Conservation (phyloP, 345 rosid genomes). For the Murraya koenigii region DNA sequence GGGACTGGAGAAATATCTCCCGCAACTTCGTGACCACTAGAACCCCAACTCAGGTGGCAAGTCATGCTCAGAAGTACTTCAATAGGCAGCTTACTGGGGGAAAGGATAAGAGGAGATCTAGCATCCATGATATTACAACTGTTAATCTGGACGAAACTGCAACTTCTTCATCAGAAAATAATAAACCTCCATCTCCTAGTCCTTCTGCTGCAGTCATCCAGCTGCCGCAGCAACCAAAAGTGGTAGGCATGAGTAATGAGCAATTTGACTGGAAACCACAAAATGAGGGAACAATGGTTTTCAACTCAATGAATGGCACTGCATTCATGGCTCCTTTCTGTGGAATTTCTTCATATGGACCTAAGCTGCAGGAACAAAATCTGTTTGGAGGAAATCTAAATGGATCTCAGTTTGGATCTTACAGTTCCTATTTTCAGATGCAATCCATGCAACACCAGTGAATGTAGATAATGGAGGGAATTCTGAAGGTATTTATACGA, state of each 20-base stretch:
- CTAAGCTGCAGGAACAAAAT: slow-evolving; percentile 61
- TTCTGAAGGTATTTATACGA: slow-evolving; percentile 21
- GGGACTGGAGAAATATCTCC: slow-evolving; percentile 98
- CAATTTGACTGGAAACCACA: slow-evolving; percentile 39
- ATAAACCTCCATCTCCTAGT: slow-evolving; percentile 34
- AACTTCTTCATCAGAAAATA: slow-evolving; percentile 39
- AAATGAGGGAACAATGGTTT: slow-evolving; percentile 34
- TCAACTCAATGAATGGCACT: slow-evolving; percentile 33
- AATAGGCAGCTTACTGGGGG: slow-evolving; percentile 89
- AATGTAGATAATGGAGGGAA: slow-evolving; percentile 14
- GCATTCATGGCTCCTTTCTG: slow-evolving; percentile 37
- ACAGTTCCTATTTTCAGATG: slow-evolving; percentile 36
- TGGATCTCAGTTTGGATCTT: slow-evolving; percentile 53
- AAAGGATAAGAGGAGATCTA: slow-evolving; percentile 93
- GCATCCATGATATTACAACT: slow-evolving; percentile 96
- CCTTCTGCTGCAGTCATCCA: slow-evolving; percentile 39
- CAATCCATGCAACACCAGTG: slow-evolving; percentile 47
- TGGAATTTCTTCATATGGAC: slow-evolving; percentile 56
- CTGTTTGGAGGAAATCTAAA: slow-evolving; percentile 44
- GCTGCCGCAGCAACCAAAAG: slow-evolving; percentile 28
- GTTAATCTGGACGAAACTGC: slow-evolving; percentile 58
- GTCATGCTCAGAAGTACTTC: slow-evolving; percentile 99
- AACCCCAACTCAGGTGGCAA: slow-evolving; percentile 98
- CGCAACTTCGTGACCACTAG: slow-evolving; percentile 80
- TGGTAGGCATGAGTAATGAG: slow-evolving; percentile 20